These are phyloP conservation scores for Setaria viridis DNA, from an alignment of 202 grass and related monocot species.

Conservation along the genomic window DNA sequence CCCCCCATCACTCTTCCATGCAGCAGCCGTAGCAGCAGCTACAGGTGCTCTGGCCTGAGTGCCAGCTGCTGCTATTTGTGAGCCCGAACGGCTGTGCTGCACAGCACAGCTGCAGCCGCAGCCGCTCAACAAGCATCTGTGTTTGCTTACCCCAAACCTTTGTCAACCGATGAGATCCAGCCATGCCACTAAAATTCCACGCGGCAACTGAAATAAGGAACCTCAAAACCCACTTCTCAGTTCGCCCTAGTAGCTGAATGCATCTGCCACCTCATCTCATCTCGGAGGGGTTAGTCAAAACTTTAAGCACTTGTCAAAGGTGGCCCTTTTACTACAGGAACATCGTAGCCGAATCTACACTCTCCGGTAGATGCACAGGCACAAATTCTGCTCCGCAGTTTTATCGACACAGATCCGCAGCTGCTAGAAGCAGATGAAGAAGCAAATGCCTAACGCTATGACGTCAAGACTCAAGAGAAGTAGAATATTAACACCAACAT, in stretches of 20 bases:
- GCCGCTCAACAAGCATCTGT: neutral
- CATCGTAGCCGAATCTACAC: conserved; percentile 18
- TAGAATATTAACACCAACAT: neutral
- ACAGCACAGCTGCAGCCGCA: too few species aligned
- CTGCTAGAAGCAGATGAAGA: neutral
- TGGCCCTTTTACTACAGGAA: conserved; percentile 26
- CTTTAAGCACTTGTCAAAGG: conserved; percentile 13
- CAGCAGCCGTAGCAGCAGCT: too few species aligned
- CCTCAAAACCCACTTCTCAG: neutral
- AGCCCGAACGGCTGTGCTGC: too few species aligned
- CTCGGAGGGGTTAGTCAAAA: conserved; percentile 10
- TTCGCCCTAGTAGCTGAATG: neutral
- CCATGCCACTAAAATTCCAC: conserved; percentile 14
- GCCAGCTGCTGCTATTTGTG: too few species aligned
- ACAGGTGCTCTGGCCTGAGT: too few species aligned
- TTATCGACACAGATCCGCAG: conserved; percentile 13
- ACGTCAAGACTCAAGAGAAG: neutral
- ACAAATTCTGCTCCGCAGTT: conserved; percentile 19
- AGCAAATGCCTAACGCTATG: neutral
- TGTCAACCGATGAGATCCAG: conserved; percentile 37
- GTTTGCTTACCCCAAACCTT: conserved; percentile 22
- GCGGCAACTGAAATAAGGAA: conserved; percentile 33
- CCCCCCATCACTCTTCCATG: conserved; percentile 24
- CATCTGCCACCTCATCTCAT: conserved; percentile 20
- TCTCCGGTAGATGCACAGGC: neutral